A percentile compares a stretch with the other conserved stretches of the same genome.
Evolutionary conservation across 768 basidiomycete species (phyloP).

Genomic region (Leccinum barrowsii): DNA sequence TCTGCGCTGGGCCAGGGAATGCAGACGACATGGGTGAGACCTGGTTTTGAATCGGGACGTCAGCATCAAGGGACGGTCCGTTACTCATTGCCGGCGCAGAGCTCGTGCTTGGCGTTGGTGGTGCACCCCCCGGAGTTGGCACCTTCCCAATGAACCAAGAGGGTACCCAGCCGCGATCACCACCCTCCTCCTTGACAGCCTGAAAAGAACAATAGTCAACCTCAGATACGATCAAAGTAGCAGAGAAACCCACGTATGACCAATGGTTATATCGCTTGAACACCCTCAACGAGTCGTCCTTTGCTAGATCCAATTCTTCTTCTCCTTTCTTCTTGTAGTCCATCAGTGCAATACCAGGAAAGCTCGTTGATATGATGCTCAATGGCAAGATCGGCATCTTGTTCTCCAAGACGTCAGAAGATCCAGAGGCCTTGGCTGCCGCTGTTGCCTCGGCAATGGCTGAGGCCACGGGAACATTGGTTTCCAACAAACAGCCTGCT

Average conservation of each 20-base stretch:
- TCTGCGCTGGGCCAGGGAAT: slow-evolving; percentile 48
- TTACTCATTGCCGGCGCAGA: slow-evolving; percentile 33
- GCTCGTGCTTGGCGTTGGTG: slow-evolving; percentile 48
- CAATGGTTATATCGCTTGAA: slow-evolving; percentile 99
- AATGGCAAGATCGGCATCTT: slow-evolving; percentile 84
- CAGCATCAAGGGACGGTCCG: slow-evolving; percentile 33
- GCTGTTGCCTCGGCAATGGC: slow-evolving; percentile 82
- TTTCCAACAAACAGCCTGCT: slow-evolving; percentile 93
- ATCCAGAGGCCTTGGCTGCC: slow-evolving; percentile 46
- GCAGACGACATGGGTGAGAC: slow-evolving; percentile 82
- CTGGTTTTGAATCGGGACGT: slow-evolving; percentile 44
- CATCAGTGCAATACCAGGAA: slow-evolving; percentile 95
- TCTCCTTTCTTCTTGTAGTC: slow-evolving; percentile 93
- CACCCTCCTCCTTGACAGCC: slow-evolving; percentile 92
- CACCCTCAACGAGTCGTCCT: slow-evolving; percentile 86
- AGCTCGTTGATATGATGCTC: slow-evolving; percentile 95
- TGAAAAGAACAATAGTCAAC: slow-evolving; percentile 27
- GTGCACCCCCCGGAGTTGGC: slow-evolving; percentile 40
- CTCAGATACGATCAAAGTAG: neutral
- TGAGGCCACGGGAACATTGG: slow-evolving; percentile 83
- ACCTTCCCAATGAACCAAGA: slow-evolving; percentile 97
- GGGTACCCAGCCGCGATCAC: slow-evolving; percentile 96
- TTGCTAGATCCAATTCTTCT: slow-evolving; percentile 85
- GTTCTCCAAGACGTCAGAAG: slow-evolving; percentile 35
- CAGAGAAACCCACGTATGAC: slow-evolving; percentile 67